Evolutionary conservation across 192 early-diverging fungal species (phyloP).

Genomic region (Backusella psychrophila): DNA sequence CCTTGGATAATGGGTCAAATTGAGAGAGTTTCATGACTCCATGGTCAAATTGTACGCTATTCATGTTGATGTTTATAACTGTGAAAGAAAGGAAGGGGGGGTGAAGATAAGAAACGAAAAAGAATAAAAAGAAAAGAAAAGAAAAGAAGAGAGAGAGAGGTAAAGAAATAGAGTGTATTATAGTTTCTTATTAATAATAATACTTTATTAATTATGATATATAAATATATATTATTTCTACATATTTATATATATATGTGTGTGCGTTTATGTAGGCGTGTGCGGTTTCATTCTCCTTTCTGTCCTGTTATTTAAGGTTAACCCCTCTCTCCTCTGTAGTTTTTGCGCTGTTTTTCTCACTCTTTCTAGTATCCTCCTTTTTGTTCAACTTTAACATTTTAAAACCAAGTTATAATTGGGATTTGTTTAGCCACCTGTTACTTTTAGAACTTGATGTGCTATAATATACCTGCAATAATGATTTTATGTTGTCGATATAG

Average conservation of each 20-base stretch:
- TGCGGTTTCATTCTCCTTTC: neutral
- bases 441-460: neutral
- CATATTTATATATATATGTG: neutral
- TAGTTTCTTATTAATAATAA: neutral
- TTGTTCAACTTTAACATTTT: neutral
- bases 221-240: neutral
- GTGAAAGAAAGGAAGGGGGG: neutral
- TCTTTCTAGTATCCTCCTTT: neutral
- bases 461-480: neutral
- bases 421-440: neutral
- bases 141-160: neutral
- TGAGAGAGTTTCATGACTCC: slow-evolving; percentile 1
- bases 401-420: neutral
- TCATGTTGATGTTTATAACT: neutral
- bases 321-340: neutral
- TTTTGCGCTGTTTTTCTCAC: neutral
- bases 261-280: neutral
- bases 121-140: neutral
- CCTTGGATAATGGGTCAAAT: neutral
- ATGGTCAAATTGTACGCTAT: neutral
- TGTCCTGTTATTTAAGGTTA: slow-evolving; percentile 4
- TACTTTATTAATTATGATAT: neutral
- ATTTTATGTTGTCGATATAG: neutral
- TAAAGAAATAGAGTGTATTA: neutral
- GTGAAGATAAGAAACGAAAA: neutral